phyloP scores from a whole-genome alignment of 176 grass and related monocot species.

The Rhynchospora breviuscula region DNA sequence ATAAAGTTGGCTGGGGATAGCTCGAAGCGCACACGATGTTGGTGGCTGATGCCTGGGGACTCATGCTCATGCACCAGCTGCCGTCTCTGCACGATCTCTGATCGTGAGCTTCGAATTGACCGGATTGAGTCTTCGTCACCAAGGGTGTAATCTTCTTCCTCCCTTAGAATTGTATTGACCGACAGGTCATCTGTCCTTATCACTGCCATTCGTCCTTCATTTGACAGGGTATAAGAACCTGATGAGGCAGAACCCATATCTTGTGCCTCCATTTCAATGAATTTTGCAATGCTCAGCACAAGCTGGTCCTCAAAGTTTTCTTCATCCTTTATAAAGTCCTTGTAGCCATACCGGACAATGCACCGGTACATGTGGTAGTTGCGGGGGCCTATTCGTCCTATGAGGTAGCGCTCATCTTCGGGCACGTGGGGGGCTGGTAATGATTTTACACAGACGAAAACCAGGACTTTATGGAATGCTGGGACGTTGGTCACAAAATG shows the following conservation, averaged over 20 bases:
- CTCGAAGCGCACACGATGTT: slow-evolving; percentile 42
- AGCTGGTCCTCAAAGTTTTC: slow-evolving; percentile 71
- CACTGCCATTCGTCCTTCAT: slow-evolving; percentile 66
- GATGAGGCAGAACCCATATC: slow-evolving; percentile 34
- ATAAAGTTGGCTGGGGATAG: slow-evolving; percentile 26
- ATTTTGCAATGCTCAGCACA: slow-evolving; percentile 70
- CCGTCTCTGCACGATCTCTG: slow-evolving; percentile 53
- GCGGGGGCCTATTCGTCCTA: slow-evolving; percentile 56
- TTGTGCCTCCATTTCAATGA: slow-evolving; percentile 68
- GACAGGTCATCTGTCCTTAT: slow-evolving; percentile 36
- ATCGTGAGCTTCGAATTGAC: slow-evolving; percentile 44
- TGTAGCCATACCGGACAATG: slow-evolving; percentile 75
- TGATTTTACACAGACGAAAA: slow-evolving; percentile 65
- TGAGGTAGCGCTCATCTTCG: slow-evolving; percentile 52
- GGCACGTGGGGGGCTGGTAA: slow-evolving; percentile 51
- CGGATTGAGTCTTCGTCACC: slow-evolving; percentile 5
- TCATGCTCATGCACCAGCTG: slow-evolving; percentile 60
- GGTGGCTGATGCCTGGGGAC: slow-evolving; percentile 23
- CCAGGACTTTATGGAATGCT: slow-evolving; percentile 62
- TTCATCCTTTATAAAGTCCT: slow-evolving; percentile 58
- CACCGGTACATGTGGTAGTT: slow-evolving; percentile 73
- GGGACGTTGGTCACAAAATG: slow-evolving; percentile 80
- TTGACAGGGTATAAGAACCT: slow-evolving; percentile 44
- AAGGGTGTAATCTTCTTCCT: not conserved
- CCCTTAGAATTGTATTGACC: slow-evolving; percentile 38